Evolutionary conservation across 306 rosid species (phyloP).

Genomic region (Quercus agrifolia): DNA sequence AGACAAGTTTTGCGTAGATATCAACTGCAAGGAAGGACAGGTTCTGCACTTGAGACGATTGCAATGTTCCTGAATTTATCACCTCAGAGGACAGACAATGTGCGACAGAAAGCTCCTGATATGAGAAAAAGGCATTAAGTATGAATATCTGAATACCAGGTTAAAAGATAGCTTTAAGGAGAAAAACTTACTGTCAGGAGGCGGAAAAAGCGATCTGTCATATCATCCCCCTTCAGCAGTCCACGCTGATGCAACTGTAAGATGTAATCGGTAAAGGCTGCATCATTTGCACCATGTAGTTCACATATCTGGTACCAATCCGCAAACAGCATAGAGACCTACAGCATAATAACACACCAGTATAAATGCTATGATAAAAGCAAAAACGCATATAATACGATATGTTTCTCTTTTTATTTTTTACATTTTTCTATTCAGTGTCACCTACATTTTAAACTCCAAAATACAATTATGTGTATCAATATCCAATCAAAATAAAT

Average conservation of each 20-base stretch:
- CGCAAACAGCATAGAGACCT: conserved; percentile 72
- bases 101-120: conserved; percentile 75
- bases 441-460: not conserved
- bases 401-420: not conserved
- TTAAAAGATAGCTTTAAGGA: not conserved
- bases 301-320: conserved; percentile 94
- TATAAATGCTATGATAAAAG: conserved; percentile 1
- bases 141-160: not conserved
- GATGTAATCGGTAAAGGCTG: conserved; percentile 57
- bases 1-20: conserved; percentile 76
- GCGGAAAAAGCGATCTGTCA: conserved; percentile 82
- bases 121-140: not conserved
- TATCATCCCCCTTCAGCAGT: conserved; percentile 84
- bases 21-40: conserved; percentile 89
- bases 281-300: conserved; percentile 73
- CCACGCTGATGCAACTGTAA: conserved; percentile 78
- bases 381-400: too few species aligned
- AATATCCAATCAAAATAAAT: not conserved
- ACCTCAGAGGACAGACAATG: conserved; percentile 81
- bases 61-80: conserved; percentile 58
- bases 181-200: conserved; percentile 53
- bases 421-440: not conserved
- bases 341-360: conserved; percentile 20
- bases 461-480: not conserved
- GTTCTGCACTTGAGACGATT: conserved; percentile 58